phyloP scores from a whole-genome alignment of 2,329 filamentous ascomycete genomes.

The Cladosporium phlei region DNA sequence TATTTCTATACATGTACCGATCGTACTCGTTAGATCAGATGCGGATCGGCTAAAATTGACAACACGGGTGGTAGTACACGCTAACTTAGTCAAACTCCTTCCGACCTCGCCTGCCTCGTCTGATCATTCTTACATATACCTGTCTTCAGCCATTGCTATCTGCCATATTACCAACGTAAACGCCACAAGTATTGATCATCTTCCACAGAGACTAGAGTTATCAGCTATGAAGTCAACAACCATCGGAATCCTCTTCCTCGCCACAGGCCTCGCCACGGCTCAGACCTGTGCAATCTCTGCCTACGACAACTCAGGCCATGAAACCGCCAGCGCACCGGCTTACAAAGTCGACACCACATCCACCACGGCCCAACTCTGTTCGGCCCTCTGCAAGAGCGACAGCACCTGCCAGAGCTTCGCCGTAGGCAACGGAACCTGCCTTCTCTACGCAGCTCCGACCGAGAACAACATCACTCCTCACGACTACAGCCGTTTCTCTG shows the following conservation, averaged over 20 bases:
- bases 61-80: background rate
- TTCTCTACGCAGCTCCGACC: background rate
- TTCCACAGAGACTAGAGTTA: no score
- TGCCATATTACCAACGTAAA: background rate
- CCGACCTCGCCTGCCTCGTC: background rate
- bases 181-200: background rate
- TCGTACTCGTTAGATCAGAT: background rate
- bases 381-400: background rate
- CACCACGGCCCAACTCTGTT: slow-evolving; percentile 1
- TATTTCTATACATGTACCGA: background rate
- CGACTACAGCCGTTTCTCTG: slow-evolving; percentile 2
- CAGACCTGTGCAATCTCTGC: background rate
- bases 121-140: background rate
- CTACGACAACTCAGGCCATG: slow-evolving; percentile 5
- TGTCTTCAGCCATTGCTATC: background rate
- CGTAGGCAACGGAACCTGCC: slow-evolving; percentile 2
- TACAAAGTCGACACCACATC: slow-evolving; percentile 5
- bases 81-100: background rate
- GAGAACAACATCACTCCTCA: slow-evolving; percentile 1
- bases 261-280: slow-evolving; percentile 4
- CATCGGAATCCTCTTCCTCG: background rate
- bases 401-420: slow-evolving; percentile 1
- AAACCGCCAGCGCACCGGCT: background rate
- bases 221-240: background rate
- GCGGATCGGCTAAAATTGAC: background rate